Conservation (phyloP, 2,329 filamentous ascomycete species). For the Alternaria sp. region DNA sequence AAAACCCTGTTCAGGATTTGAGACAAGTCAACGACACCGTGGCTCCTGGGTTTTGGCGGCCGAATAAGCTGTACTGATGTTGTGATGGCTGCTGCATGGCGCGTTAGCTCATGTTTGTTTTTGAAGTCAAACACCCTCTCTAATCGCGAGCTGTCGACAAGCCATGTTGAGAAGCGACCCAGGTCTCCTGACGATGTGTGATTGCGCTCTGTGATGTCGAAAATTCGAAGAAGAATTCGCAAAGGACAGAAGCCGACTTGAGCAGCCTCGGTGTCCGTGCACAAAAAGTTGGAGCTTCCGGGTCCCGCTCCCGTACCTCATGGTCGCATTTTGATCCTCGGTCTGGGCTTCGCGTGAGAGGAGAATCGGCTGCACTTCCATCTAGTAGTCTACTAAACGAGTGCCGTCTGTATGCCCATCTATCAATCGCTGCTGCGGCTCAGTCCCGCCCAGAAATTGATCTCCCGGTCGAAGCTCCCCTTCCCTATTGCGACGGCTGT, state of each 20-base stretch:
- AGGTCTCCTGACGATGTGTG: background rate
- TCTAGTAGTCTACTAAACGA: constrained; percentile 28
- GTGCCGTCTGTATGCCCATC: constrained; percentile 35
- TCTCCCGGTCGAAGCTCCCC: constrained; percentile 25
- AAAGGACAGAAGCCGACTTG: background rate
- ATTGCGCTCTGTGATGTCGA: background rate
- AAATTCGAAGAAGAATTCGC: background rate
- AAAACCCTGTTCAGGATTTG: constrained; percentile 7
- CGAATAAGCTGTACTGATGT: constrained; percentile 55
- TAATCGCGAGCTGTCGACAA: background rate
- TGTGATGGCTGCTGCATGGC: background rate
- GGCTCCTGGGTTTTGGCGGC: constrained; percentile 54
- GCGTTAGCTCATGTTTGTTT: background rate
- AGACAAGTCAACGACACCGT: constrained; percentile 23
- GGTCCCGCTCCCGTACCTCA: constrained; percentile 9
- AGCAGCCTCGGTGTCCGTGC: constrained; percentile 21
- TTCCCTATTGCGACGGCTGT: constrained; percentile 36
- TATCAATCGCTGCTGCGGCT: constrained; percentile 33
- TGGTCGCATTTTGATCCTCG: constrained; percentile 34
- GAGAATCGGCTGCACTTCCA: constrained; percentile 21
- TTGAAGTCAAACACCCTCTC: background rate
- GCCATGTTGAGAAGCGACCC: background rate
- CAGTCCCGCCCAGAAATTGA: constrained; percentile 30
- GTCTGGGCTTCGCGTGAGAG: constrained; percentile 27
- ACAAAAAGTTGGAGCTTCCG: constrained; percentile 10